These are phyloP conservation scores for Entoloma clypeatum DNA, from an alignment of 1,284 basidiomycete species.

Conservation along the genomic window DNA sequence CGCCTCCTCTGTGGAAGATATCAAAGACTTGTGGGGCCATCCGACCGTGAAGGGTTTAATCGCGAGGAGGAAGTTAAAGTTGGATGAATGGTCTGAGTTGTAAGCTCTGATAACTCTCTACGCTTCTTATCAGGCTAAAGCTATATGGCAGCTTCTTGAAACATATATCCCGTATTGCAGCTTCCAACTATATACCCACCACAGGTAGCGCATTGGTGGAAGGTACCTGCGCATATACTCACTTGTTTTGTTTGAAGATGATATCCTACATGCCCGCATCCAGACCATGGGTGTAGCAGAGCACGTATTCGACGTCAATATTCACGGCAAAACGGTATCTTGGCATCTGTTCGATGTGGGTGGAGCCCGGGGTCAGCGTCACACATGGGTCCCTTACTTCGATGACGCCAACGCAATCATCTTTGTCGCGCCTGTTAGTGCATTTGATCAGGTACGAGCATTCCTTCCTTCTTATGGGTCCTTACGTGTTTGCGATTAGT, in stretches of 20 bases:
- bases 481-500: conserved; percentile 40
- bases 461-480: conserved; percentile 10
- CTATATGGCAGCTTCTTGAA: conserved; percentile 57
- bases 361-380: conserved; percentile 77
- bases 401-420: conserved; percentile 85
- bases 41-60: conserved; percentile 65
- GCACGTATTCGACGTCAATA: conserved; percentile 69
- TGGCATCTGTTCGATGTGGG: conserved; percentile 84
- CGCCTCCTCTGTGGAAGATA: conserved; percentile 54
- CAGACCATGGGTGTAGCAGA: conserved; percentile 83
- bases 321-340: conserved; percentile 68
- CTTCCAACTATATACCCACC: conserved; percentile 64
- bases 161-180: conserved; percentile 65
- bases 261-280: conserved; percentile 78
- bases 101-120: conserved; percentile 36
- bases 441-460: conserved; percentile 70
- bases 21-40: conserved; percentile 66
- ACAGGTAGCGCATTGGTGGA: conserved; percentile 44
- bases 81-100: conserved; percentile 85
- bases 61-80: conserved; percentile 60
- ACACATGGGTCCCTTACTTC: conserved; percentile 78
- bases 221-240: conserved; percentile 29
- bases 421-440: conserved; percentile 82
- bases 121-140: conserved; percentile 12
- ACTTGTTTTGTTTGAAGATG: conserved; percentile 45